phyloP scores from a whole-genome alignment of 805 yeast genomes.

The Candida maris region DNA sequence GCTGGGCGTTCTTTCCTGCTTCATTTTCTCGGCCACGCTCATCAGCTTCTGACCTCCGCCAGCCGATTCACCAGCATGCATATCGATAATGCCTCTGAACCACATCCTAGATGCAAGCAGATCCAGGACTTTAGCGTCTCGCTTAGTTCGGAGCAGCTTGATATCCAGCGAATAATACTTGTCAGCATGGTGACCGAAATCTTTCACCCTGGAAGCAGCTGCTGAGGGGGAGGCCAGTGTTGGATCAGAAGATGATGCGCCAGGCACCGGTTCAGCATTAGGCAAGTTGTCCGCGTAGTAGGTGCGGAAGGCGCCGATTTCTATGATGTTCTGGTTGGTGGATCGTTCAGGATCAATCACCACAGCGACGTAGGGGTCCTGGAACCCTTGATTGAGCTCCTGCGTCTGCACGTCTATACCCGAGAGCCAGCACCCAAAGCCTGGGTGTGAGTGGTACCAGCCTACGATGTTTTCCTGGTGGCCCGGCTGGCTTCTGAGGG shows the following conservation, averaged over 20 bases:
- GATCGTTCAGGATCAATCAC: slow-evolving; percentile 84
- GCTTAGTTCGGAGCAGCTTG: slow-evolving; percentile 50
- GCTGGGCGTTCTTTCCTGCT: background rate
- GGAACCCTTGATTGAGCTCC: slow-evolving; percentile 75
- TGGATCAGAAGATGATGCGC: slow-evolving; percentile 4
- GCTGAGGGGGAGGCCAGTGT: slow-evolving; percentile 20
- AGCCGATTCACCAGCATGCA: slow-evolving; percentile 13
- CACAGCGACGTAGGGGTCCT: slow-evolving; percentile 87
- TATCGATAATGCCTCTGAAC: slow-evolving; percentile 35
- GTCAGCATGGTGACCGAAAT: slow-evolving; percentile 68
- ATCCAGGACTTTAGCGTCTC: slow-evolving; percentile 47
- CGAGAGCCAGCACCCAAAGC: slow-evolving; percentile 94
- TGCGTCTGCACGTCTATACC: slow-evolving; percentile 94
- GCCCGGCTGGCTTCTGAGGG: slow-evolving; percentile 42
- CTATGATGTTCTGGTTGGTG: slow-evolving; percentile 57
- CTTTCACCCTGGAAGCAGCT: slow-evolving; percentile 54
- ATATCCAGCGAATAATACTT: slow-evolving; percentile 66
- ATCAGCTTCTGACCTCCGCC: slow-evolving; percentile 10
- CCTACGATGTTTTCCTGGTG: slow-evolving; percentile 79
- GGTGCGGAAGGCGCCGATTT: slow-evolving; percentile 88
- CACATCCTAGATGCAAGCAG: slow-evolving; percentile 44
- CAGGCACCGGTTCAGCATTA: background rate
- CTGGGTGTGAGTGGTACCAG: slow-evolving; percentile 97
- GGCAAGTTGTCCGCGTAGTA: slow-evolving; percentile 30
- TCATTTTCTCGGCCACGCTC: slow-evolving; percentile 5